These are phyloP conservation scores for Triticum urartu DNA, from an alignment of 176 grass and related monocot genomes.

Conservation along the genomic window DNA sequence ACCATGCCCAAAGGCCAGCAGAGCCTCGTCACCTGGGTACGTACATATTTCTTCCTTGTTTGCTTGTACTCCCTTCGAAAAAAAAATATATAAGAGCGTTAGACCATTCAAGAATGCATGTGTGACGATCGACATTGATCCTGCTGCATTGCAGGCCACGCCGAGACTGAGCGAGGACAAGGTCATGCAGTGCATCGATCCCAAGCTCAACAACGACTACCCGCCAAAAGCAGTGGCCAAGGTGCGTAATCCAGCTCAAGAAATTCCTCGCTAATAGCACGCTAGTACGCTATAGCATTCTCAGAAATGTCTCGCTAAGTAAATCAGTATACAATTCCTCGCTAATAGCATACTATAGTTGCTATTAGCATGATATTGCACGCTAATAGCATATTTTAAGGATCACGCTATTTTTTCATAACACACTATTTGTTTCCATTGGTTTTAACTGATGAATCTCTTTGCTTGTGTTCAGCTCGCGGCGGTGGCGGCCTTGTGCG, in stretches of 20 bases:
- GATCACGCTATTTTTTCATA: too few species aligned
- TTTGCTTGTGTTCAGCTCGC: slow-evolving; percentile 45
- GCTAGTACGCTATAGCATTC: too few species aligned
- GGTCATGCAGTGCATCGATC: slow-evolving; percentile 94
- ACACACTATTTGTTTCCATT: too few species aligned
- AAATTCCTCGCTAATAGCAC: too few species aligned
- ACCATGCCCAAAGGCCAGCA: slow-evolving; percentile 98
- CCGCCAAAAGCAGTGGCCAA: slow-evolving; percentile 94
- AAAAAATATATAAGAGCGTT: too few species aligned
- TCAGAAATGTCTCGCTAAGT: too few species aligned
- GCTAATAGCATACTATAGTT: too few species aligned
- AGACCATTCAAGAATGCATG: too few species aligned
- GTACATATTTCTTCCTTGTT: neutral
- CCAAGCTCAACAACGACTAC: slow-evolving; percentile 72
- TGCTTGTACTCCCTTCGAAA: too few species aligned
- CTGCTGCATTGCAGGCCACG: slow-evolving; percentile 60
- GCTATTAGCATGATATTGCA: too few species aligned
- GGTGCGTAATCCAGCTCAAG: slow-evolving; percentile 24
- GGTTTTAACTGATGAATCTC: neutral
- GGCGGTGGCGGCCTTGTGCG: slow-evolving; percentile 86
- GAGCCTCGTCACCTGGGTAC: slow-evolving; percentile 96
- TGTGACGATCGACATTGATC: neutral
- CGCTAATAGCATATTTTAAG: too few species aligned
- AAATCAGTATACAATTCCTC: too few species aligned
- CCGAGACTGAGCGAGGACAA: slow-evolving; percentile 96